These are phyloP conservation scores for Silene noctiflora DNA, from an alignment of 179 eudicot genomes.

Conservation along the genomic window DNA sequence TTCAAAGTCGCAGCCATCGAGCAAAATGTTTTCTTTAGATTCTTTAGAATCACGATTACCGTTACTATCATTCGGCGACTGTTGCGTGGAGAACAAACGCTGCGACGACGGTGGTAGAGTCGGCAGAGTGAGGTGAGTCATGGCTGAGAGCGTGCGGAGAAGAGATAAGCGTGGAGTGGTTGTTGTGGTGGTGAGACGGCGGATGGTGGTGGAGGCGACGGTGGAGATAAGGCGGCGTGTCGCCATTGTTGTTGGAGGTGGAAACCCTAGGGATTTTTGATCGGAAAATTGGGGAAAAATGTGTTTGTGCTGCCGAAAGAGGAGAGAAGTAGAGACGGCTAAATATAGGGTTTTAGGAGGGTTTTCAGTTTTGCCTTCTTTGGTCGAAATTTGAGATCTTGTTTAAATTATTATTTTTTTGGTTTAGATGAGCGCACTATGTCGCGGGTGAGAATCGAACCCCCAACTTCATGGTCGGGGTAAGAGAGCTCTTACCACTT, in stretches of 20 bases:
- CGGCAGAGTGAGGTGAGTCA: conserved; percentile 21
- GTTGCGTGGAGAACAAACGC: conserved; percentile 35
- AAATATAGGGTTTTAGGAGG: conserved; percentile 5
- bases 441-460: no score
- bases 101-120: conserved; percentile 27
- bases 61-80: conserved; percentile 53
- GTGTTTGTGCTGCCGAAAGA: no score
- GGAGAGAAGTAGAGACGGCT: no score
- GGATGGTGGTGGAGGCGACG: conserved; percentile 14
- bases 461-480: no score
- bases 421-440: no score
- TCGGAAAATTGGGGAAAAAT: no score
- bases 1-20: conserved; percentile 92
- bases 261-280: conserved; percentile 40
- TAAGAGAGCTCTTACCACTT: no score
- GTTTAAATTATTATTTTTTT: no score
- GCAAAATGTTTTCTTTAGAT: conserved; percentile 43
- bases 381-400: no score
- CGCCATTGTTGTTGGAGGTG: conserved; percentile 39
- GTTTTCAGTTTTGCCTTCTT: no score
- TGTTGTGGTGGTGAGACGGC: conserved; percentile 21
- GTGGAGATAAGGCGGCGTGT: conserved; percentile 31
- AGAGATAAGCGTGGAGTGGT: conserved; percentile 23
- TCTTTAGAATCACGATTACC: conserved; percentile 81
- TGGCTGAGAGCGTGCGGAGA: conserved; percentile 29